These are phyloP conservation scores for Hydrangea macrophylla DNA, from an alignment of 148 eudicot species.

Conservation along the genomic window DNA sequence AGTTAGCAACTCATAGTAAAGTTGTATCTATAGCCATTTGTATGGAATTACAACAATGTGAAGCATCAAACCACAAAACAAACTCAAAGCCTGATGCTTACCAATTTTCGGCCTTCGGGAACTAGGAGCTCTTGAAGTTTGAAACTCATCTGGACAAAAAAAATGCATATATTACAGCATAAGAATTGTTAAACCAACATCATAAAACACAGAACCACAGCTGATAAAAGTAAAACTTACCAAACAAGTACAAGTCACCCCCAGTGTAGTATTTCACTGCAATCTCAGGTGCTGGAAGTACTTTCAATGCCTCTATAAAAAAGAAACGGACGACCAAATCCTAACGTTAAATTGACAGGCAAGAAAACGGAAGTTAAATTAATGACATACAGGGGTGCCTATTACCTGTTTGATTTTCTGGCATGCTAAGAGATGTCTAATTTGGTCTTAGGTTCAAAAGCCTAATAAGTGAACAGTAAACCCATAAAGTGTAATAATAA, in stretches of 20 bases:
- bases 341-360: background rate
- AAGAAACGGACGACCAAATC: background rate
- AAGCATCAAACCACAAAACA: background rate
- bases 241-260: conserved; percentile 90
- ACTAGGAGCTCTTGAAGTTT: conserved; percentile 81
- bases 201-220: background rate
- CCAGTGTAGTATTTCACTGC: conserved; percentile 90
- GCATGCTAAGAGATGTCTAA: background rate
- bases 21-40: too few species aligned
- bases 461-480: background rate
- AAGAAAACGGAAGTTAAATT: background rate
- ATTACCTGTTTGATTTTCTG: background rate
- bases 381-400: background rate
- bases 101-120: conserved; percentile 91
- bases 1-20: too few species aligned
- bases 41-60: background rate
- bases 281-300: conserved; percentile 69
- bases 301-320: conserved; percentile 71
- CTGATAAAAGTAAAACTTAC: conserved; percentile 43
- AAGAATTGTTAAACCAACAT: conserved; percentile 8
- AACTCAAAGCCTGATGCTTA: conserved; percentile 16
- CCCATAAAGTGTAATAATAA: background rate
- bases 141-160: conserved; percentile 77
- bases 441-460: background rate
- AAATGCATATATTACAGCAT: too few species aligned